Conservation (phyloP, 148 eudicot species). For the Rhododendron ferrugineum region DNA sequence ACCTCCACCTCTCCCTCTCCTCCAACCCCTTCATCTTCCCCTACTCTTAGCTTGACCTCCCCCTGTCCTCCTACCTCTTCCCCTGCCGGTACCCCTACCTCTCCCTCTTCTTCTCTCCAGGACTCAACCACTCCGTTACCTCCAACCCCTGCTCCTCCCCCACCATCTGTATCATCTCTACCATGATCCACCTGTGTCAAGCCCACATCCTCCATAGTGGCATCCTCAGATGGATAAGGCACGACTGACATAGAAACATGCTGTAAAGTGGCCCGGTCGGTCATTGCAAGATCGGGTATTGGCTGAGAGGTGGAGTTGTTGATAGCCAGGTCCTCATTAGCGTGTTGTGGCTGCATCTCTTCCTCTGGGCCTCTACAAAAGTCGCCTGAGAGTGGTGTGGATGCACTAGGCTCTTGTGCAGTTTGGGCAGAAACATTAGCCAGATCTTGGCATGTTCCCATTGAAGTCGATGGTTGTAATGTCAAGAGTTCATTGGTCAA, state of each 20-base stretch:
- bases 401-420: neutral
- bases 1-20: neutral
- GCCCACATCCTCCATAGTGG: neutral
- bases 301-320: neutral
- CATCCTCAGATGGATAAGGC: neutral
- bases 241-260: neutral
- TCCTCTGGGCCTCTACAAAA: neutral
- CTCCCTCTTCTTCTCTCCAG: neutral
- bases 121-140: neutral
- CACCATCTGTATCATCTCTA: neutral
- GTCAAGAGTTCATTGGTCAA: neutral
- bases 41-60: neutral
- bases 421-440: neutral
- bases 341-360: neutral
- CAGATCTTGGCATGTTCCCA: neutral
- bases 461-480: neutral
- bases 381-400: neutral
- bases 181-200: neutral
- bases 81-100: neutral
- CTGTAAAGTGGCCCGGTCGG: neutral
- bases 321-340: neutral
- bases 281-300: neutral
- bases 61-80: neutral
- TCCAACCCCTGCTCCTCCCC: neutral
- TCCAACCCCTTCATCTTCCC: neutral